phyloP scores from a whole-genome alignment of 352 stramenopile species.

The Discostella stelligera region DNA sequence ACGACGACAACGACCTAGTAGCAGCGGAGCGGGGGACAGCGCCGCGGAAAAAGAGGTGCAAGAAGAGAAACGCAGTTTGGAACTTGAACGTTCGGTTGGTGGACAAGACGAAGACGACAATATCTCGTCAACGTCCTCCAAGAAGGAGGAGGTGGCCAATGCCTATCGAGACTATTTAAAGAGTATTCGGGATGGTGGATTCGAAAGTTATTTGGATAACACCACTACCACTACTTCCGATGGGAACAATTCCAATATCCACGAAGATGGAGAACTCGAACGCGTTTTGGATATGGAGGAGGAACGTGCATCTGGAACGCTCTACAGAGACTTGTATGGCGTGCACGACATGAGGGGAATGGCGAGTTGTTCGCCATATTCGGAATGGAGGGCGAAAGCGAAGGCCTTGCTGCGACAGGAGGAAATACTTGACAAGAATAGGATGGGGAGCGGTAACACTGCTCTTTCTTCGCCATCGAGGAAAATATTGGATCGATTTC shows the following conservation, averaged over 20 bases:
- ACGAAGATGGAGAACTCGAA: slow-evolving; percentile 6
- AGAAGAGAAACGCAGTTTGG: slow-evolving; percentile 19
- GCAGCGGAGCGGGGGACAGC: background rate
- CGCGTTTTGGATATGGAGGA: slow-evolving; percentile 32
- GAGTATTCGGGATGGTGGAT: slow-evolving; percentile 46
- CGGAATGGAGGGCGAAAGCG: slow-evolving; percentile 32
- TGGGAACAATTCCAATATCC: background rate
- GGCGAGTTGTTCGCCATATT: slow-evolving; percentile 26
- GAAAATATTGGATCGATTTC: slow-evolving; percentile 20
- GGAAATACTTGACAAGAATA: background rate
- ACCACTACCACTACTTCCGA: background rate
- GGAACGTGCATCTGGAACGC: slow-evolving; percentile 14
- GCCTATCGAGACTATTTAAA: slow-evolving; percentile 48
- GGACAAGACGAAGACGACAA: slow-evolving; percentile 10
- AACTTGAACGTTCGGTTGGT: slow-evolving; percentile 8
- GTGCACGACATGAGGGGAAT: slow-evolving; percentile 23
- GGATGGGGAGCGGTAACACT: background rate
- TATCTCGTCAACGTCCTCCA: background rate
- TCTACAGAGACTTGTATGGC: slow-evolving; percentile 40
- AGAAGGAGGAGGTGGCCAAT: slow-evolving; percentile 41
- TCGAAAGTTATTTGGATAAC: slow-evolving; percentile 42
- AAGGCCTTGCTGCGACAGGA: slow-evolving; percentile 11
- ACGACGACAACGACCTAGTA: background rate
- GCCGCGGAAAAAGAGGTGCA: slow-evolving; percentile 25
- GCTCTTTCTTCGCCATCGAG: background rate